Evolutionary conservation across 805 yeast species (phyloP), one percentile per base, ranked within the genome.

Genomic region (Candida manassasensis): DNA sequence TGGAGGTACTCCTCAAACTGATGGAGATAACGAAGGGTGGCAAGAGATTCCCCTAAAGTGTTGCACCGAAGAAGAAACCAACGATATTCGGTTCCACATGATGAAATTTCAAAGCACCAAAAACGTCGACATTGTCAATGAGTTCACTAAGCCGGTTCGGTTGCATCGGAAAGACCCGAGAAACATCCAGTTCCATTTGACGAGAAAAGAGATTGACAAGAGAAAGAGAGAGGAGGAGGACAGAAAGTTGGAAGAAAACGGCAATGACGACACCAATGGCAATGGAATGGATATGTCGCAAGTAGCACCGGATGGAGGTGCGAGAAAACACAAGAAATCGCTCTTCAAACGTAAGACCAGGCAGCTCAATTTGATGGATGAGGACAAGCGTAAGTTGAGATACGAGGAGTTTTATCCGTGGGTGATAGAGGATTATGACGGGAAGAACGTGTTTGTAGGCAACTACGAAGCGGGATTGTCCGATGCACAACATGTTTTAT

Each of bases 391-490:
- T 43, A 82, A 79, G 52, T 67, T 93, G 43, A 72, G 97, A 53
- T 93, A 90, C 55, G 98, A 93, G 62, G 98, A 93, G 61, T 86
- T 82, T 57, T 90, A 85, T 50, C 98, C 98, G 0, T 93, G 98
- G 98, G 95, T 93, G 12, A 67, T 93, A 71, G 98, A 93, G 63
- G 98, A 93, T 61, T 90, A 84, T 57, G 96, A 88, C 52, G 96
- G 95, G 30, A 73, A 77, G 41, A 90, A 93, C 54, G 90, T 95
- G 0, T 93, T 86, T 84, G 97, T 89, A 13, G 96, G 97, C 24
- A 84, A 81, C 48, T 93, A 86, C 61, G 98, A 93, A 63, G 97
- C 97, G 1, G 85, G 84, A 30, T 75, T 76, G 36, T 76, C 88
- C 13, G 96, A 87, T 45, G 70, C 84, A n/a, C 86, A 85, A 44